Percentiles rank a stretch among this genome's conserved stretches.
These are phyloP conservation scores for Pochonia chlamydosporia DNA, from an alignment of 2,329 filamentous ascomycete species.

Conservation along the genomic window DNA sequence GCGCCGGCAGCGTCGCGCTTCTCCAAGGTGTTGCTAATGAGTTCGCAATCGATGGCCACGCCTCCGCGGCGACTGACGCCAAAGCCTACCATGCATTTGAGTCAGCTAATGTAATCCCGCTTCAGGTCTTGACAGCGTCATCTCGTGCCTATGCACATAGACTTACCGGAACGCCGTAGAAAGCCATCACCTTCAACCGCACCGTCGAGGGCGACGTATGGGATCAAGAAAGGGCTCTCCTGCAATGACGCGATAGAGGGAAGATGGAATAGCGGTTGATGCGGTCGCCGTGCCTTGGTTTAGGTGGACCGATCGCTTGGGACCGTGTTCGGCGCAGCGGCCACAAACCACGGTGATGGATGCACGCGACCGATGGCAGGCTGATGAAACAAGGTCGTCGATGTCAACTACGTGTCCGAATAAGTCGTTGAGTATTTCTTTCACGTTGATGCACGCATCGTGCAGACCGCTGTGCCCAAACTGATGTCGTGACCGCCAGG, in stretches of 20 bases:
- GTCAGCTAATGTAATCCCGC: slow-evolving; percentile 12
- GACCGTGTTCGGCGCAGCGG: slow-evolving; percentile 11
- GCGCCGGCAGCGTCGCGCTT: slow-evolving; percentile 6
- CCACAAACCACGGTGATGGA: slow-evolving; percentile 13
- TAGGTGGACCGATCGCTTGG: not conserved
- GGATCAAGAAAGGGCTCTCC: not conserved
- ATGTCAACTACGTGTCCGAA: not conserved
- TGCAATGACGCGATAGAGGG: not conserved
- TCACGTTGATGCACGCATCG: slow-evolving; percentile 14
- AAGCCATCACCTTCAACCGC: slow-evolving; percentile 17
- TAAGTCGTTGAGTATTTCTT: not conserved
- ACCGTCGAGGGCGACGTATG: not conserved
- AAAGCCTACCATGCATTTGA: slow-evolving; percentile 26
- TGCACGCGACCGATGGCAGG: not conserved
- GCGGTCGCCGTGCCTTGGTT: not conserved
- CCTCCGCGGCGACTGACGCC: slow-evolving; percentile 35
- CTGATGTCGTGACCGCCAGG: not conserved
- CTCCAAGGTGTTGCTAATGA: slow-evolving; percentile 31
- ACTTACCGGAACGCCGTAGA: slow-evolving; percentile 23
- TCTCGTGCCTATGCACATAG: not conserved
- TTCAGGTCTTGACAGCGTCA: not conserved
- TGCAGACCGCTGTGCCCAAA: slow-evolving; percentile 7
- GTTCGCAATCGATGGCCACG: slow-evolving; percentile 41
- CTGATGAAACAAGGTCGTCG: not conserved
- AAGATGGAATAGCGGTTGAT: not conserved